Evolutionary conservation across 2,329 filamentous ascomycete genomes (phyloP).

Genomic region (Cryphonectria nitschkei): DNA sequence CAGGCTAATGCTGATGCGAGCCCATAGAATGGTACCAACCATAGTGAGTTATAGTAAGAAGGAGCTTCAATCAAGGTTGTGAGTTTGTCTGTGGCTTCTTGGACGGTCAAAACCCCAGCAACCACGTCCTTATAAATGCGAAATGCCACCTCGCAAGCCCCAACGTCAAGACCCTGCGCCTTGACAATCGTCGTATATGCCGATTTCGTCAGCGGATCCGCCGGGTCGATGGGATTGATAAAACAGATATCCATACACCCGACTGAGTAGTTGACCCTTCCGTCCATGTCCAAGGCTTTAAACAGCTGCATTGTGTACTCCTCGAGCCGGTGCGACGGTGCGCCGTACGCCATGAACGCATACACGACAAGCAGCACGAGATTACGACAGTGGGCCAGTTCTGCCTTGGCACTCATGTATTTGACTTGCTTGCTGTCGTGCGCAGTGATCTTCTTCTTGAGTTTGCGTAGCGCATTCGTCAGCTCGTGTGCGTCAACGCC

Average conservation of each 20-base stretch:
- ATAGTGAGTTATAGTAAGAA: conserved; percentile 21
- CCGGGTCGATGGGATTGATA: conserved; percentile 21
- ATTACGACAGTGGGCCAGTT: conserved; percentile 24
- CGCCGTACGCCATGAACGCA: conserved; percentile 26
- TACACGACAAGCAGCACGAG: conserved; percentile 25
- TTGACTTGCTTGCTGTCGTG: conserved; percentile 23
- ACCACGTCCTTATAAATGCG: conserved; percentile 29
- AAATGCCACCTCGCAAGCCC: conserved; percentile 26
- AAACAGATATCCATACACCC: conserved; percentile 29
- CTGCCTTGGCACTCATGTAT: conserved; percentile 24
- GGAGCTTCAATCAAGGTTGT: conserved; percentile 18
- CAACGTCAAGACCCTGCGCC: conserved; percentile 29
- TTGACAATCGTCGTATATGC: conserved; percentile 29
- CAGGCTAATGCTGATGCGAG: conserved; percentile 14
- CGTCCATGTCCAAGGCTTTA: conserved; percentile 28
- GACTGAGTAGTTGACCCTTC: conserved; percentile 29
- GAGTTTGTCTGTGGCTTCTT: conserved; percentile 23
- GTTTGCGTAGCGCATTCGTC: conserved; percentile 20
- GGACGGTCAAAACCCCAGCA: conserved; percentile 17
- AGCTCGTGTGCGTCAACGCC: conserved; percentile 27
- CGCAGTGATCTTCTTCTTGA: conserved; percentile 17
- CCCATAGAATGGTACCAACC: conserved; percentile 22
- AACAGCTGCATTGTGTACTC: conserved; percentile 26
- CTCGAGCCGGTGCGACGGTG: conserved; percentile 28
- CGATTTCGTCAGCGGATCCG: conserved; percentile 25